Base-by-base conservation (phyloP, 1,284 basidiomycete species). In the Bondarzewia mesenterica region DNA sequence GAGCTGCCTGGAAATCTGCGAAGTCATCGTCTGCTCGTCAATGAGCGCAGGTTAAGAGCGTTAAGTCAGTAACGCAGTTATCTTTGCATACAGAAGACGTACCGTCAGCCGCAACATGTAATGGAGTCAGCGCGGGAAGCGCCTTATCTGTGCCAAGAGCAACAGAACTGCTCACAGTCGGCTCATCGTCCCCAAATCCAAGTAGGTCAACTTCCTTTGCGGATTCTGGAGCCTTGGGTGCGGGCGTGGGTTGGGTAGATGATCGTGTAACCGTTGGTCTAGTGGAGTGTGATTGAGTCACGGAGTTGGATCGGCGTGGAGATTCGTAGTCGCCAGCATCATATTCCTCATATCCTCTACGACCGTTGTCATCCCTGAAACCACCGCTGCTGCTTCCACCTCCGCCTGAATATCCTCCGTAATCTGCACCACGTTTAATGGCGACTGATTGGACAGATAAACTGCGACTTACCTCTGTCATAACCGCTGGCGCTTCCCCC, bases 261-360 rank as follows among this genome's bases (percentile, higher is more conserved):
- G 74, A 52, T 8, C 66, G 57, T 41, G 64, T 61, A 15, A 32
- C 29, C 29, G 29, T 15, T 15, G 29, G 29, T 1, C 29, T 7
- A 7, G 29, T 15, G 2, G 29, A 10, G 29, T n/a, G 29, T n/a
- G 29, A 10, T 3, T 32, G 29, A 15, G 53, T 25, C 18, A 15
- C 12, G 4, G 44, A 72, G 46, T 63, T 67, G 12, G 70, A 72
- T 25, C 66, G 69, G 16, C 70, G 69, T 26, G 65, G 69, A n/a
- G 74, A 58, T 2, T 98, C 96, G 62, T 93, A 91, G 49, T 96
- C 96, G 1, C 96, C 95, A 4, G 95, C 96, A 58, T 97, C 90
- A 64, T 99, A 99, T 65, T 97, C 95, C 58, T 98, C 94, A 59
- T 81, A 95, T 40, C 74, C 73, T 48, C 74, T 72, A 38, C 80